Base-by-base conservation (phyloP, 768 basidiomycete species). In the Dioszegia hungarica region DNA sequence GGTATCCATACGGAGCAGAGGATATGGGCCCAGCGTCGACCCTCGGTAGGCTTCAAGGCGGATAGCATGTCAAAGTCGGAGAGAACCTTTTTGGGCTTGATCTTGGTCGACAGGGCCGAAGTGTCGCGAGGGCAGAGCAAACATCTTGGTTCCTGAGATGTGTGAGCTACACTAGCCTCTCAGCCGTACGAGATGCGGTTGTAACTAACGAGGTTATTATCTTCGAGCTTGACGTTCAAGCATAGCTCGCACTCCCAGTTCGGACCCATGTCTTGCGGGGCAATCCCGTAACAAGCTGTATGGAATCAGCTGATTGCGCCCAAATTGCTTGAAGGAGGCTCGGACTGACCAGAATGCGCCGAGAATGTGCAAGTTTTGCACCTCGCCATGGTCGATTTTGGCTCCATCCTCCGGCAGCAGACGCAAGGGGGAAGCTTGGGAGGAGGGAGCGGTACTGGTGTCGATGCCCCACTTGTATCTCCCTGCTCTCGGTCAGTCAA, bases 21-120 rank as follows among this genome's bases (percentile, higher is more conserved):
- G 29, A 92, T 80, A 72, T 98, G 94, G 0, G 85, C 85, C 92
- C 92, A 95, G 54, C 87, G 86, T 74, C 90, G 87, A 10, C 90
- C 89, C 78, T 95, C 92, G 0, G 92, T 94, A 6, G 89, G 89
- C 70, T 93, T 94, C 85, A 38, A 85, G 84, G 54, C 89, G 82
- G 56, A 92, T 81, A 93, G 28, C 34, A 69, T 46, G 36, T 75
- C 70, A 59, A 77, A 73, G 25, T 74, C 74, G 6, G 66, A 25
- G 31, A 57, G 34, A 10, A 58, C 36, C 29, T 40, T 53, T 40
- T 72, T 72, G 5, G 38, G 22, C 46, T 66, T 66, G 24, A 54
- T 36, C n/a, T 48, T 60, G 6, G 38, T 45, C 3, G 49, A 48
- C n/a, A 69, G 31, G 1, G 63, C 38, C 12, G 66, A 59, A 80